Conservation (phyloP, 805 yeast genomes). For the Yarrowia deformans region DNA sequence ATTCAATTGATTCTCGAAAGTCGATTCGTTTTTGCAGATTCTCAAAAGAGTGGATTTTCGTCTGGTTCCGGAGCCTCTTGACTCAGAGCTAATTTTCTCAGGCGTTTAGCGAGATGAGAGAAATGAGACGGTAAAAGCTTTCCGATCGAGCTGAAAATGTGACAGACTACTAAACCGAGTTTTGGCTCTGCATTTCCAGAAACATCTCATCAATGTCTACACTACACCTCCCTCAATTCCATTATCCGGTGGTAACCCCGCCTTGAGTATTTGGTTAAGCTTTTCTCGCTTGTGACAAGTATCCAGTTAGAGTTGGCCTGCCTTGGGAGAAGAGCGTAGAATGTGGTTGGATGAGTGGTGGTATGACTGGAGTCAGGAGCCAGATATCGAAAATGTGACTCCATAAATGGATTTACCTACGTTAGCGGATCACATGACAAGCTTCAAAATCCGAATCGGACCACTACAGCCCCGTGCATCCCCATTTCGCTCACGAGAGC, state of each 20-base stretch:
- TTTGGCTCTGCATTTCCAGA: not conserved
- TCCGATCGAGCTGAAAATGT: not conserved
- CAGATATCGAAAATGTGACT: not conserved
- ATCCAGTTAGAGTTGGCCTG: conserved; percentile 5
- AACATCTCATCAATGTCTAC: not conserved
- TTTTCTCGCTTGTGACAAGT: conserved; percentile 18
- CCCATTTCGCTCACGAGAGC: not conserved
- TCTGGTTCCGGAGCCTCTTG: not conserved
- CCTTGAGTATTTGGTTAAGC: conserved; percentile 19
- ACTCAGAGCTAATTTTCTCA: conserved; percentile 22
- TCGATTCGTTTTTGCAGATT: not conserved
- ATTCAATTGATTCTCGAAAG: not conserved
- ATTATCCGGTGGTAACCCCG: conserved; percentile 10
- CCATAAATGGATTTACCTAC: too few species aligned
- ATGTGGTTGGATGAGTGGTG: not conserved
- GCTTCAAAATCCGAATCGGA: not conserved
- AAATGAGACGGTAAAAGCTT: not conserved
- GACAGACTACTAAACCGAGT: too few species aligned
- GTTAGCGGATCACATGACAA: not conserved
- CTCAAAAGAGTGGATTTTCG: not conserved
- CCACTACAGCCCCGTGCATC: not conserved
- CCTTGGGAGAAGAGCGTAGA: conserved; percentile 30
- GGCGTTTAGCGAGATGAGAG: not conserved
- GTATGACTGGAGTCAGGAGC: not conserved
- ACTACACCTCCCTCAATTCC: not conserved